Evolutionary conservation across 768 basidiomycete genomes (phyloP).

Genomic region (Dioszegia aurantiaca): DNA sequence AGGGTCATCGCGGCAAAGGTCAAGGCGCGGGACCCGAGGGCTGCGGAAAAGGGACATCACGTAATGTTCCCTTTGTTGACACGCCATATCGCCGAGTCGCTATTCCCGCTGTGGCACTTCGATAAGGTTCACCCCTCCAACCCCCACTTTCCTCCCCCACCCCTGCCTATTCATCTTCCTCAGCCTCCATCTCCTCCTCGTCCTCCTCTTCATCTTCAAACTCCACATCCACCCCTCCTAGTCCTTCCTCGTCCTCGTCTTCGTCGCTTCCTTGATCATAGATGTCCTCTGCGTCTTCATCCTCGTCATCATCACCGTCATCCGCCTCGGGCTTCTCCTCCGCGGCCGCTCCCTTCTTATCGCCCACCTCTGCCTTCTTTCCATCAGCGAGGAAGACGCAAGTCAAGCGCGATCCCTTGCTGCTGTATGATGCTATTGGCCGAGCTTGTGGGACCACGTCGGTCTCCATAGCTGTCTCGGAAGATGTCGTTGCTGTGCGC

Average conservation of each 20-base stretch:
- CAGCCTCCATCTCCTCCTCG: conserved; percentile 28
- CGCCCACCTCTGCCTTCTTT: conserved; percentile 54
- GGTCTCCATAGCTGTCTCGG: not conserved
- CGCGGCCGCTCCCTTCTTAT: conserved; percentile 45
- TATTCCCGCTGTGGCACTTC: conserved; percentile 9
- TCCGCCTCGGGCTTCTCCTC: conserved; percentile 34
- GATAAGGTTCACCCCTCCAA: conserved; percentile 22
- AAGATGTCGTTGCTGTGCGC: not conserved
- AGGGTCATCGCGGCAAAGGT: conserved; percentile 2
- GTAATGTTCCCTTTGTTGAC: conserved; percentile 8
- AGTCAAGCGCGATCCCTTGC: conserved; percentile 80
- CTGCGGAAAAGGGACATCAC: not conserved
- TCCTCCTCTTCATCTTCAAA: conserved; percentile 37
- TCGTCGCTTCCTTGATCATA: conserved; percentile 27
- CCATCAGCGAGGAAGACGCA: conserved; percentile 56
- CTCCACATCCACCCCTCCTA: conserved; percentile 32
- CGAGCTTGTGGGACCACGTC: conserved; percentile 49
- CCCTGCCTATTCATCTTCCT: conserved; percentile 29
- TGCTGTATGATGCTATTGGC: conserved; percentile 70
- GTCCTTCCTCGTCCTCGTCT: conserved; percentile 18
- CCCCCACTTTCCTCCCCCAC: too few relatives aligned
- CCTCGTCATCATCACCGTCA: conserved; percentile 38
- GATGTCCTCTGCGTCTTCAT: conserved; percentile 22
- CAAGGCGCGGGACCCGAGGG: not conserved
- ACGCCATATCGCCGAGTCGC: conserved; percentile 1